Percentiles rank a stretch among this genome's conserved stretches.
phyloP scores from a whole-genome alignment of 2,329 filamentous ascomycete species.

The Diatrype stigma region DNA sequence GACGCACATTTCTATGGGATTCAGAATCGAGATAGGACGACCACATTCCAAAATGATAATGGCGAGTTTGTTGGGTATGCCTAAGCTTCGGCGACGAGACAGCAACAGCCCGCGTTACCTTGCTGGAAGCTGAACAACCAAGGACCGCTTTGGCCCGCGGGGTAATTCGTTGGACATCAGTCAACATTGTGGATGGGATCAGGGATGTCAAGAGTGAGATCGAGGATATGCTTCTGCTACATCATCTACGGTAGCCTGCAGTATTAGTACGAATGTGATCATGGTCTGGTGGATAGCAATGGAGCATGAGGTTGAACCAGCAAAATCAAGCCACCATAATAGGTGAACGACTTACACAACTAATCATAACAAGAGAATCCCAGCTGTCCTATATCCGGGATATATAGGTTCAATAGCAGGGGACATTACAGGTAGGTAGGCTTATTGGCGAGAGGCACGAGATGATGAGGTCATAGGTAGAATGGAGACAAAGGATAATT shows the following conservation, averaged over 20 bases:
- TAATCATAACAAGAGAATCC: too few relatives aligned
- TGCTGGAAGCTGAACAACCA: constrained; percentile 10
- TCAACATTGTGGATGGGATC: constrained; percentile 29
- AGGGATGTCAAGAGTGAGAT: constrained; percentile 7
- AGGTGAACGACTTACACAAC: neutral
- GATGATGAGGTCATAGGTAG: neutral
- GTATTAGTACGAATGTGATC: neutral
- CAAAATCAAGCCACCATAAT: constrained; percentile 1
- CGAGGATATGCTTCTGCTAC: neutral
- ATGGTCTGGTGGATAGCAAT: too few relatives aligned
- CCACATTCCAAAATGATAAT: constrained; percentile 47
- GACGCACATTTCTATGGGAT: constrained; percentile 38
- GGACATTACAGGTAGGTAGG: neutral
- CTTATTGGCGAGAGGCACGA: neutral
- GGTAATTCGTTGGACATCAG: constrained; percentile 23
- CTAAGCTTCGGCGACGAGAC: constrained; percentile 15
- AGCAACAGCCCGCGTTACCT: constrained; percentile 11
- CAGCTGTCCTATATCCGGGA: too few relatives aligned
- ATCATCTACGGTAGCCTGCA: constrained; percentile 2
- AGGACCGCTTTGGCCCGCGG: constrained; percentile 24
- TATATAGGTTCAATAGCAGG: too few relatives aligned
- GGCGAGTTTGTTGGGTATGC: constrained; percentile 37
- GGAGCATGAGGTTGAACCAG: too few relatives aligned
- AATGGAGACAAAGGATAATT: neutral
- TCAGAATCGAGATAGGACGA: constrained; percentile 38